Evolutionary conservation across 805 yeast species (phyloP).

Genomic region (Zygoascus flipseniorum): DNA sequence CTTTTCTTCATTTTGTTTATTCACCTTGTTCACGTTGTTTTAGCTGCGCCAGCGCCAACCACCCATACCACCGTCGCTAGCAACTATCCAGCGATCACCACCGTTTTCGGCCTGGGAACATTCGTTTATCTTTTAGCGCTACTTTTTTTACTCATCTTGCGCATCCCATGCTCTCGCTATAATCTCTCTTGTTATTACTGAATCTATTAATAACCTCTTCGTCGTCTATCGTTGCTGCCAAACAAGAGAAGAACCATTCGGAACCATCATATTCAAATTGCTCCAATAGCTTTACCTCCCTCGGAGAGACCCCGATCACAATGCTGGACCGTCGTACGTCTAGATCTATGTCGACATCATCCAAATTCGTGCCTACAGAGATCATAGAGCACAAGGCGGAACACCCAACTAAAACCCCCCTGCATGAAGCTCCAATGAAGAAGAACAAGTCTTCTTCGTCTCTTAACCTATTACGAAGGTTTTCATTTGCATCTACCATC

Average conservation of each 20-base stretch:
- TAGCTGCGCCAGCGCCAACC: too few relatives aligned
- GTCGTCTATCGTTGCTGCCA: not conserved
- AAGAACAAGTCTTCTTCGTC: not conserved
- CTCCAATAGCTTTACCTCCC: too few relatives aligned
- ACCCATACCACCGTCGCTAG: too few relatives aligned
- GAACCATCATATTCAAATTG: too few relatives aligned
- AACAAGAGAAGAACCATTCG: too few relatives aligned
- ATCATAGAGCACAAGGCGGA: too few relatives aligned
- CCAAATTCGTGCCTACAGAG: not conserved
- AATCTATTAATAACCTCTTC: not conserved
- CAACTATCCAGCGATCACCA: too few relatives aligned
- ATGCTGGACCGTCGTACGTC: not conserved
- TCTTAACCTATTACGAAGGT: not conserved
- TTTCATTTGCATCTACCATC: not conserved
- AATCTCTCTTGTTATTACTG: not conserved
- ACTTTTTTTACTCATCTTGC: not conserved
- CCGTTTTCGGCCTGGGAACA: too few relatives aligned
- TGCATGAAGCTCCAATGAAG: not conserved
- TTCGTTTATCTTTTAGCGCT: too few relatives aligned
- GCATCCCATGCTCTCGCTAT: not conserved
- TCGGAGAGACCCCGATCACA: not conserved
- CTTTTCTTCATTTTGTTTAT: too few relatives aligned
- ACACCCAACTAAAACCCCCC: too few relatives aligned
- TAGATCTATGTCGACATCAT: not conserved
- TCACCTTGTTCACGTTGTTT: too few relatives aligned